Evolutionary conservation across 164 flowering plant species (phyloP).

Genomic region (Warburgia ugandensis): DNA sequence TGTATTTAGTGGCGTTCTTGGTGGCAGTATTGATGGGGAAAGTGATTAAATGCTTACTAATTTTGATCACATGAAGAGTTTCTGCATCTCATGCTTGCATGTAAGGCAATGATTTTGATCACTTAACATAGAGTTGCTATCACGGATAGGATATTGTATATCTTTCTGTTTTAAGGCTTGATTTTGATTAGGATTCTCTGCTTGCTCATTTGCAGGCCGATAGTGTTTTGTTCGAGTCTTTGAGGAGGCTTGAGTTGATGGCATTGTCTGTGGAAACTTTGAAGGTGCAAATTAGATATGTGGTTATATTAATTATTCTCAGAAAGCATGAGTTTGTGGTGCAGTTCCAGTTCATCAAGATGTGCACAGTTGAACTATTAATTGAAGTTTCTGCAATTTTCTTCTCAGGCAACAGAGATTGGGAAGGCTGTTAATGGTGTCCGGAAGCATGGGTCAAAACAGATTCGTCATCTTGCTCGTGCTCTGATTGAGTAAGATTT

Average conservation of each 20-base stretch:
- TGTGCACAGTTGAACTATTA: not conserved
- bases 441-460: conserved; percentile 55
- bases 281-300: conserved; percentile 38
- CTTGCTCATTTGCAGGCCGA: conserved; percentile 47
- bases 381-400: not conserved
- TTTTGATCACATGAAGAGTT: not conserved
- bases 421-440: conserved; percentile 77
- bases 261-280: conserved; percentile 53
- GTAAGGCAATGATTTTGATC: not conserved
- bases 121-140: no score
- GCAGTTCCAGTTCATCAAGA: no score
- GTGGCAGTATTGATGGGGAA: conserved; percentile 1
- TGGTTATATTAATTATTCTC: no score
- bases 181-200: not conserved
- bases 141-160: no score
- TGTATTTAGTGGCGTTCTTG: no score
- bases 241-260: conserved; percentile 86
- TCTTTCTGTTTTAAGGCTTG: not conserved
- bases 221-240: conserved; percentile 47
- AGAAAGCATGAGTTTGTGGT: no score
- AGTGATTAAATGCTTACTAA: not conserved
- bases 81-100: no score
- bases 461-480: conserved; percentile 49
- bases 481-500: conserved; percentile 56
- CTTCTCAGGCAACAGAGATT: conserved; percentile 72